phyloP scores from a whole-genome alignment of 306 rosid genomes.

The Quillaja saponaria region DNA sequence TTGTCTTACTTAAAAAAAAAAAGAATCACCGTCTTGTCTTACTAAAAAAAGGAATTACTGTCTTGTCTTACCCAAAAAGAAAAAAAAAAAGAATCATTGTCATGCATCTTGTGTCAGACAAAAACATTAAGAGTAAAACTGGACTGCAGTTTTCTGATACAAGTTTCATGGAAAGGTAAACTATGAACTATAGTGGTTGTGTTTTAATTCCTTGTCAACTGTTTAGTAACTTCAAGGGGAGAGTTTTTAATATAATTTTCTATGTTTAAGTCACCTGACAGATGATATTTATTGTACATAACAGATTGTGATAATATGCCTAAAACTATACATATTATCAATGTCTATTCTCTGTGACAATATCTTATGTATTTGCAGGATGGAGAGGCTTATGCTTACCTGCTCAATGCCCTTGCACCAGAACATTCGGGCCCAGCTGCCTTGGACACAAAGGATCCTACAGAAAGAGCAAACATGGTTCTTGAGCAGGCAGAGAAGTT shows the following conservation, averaged over 20 bases:
- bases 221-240: constrained; percentile 18
- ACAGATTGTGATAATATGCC: not conserved
- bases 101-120: constrained; percentile 8
- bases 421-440: constrained; percentile 73
- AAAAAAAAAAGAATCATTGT: too few species aligned
- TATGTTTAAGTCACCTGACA: too few species aligned
- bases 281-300: not conserved
- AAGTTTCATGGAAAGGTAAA: constrained; percentile 12
- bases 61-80: too few species aligned
- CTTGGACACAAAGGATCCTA: constrained; percentile 64
- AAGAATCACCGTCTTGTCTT: too few species aligned
- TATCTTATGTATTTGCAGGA: constrained; percentile 63
- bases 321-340: too few species aligned
- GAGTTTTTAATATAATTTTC: too few species aligned
- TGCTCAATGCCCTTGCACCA: constrained; percentile 95
- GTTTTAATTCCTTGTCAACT: constrained; percentile 20
- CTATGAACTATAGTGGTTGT: constrained; percentile 14
- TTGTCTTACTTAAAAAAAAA: too few species aligned
- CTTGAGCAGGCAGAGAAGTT: constrained; percentile 93
- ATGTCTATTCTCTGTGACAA: too few species aligned
- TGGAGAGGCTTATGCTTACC: constrained; percentile 91
- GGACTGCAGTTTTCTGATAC: constrained; percentile 8
- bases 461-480: constrained; percentile 84
- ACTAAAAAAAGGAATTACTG: constrained; percentile 8
- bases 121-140: not conserved